phyloP scores from a whole-genome alignment of 2,329 filamentous ascomycete species.

The Cadophora sp. region DNA sequence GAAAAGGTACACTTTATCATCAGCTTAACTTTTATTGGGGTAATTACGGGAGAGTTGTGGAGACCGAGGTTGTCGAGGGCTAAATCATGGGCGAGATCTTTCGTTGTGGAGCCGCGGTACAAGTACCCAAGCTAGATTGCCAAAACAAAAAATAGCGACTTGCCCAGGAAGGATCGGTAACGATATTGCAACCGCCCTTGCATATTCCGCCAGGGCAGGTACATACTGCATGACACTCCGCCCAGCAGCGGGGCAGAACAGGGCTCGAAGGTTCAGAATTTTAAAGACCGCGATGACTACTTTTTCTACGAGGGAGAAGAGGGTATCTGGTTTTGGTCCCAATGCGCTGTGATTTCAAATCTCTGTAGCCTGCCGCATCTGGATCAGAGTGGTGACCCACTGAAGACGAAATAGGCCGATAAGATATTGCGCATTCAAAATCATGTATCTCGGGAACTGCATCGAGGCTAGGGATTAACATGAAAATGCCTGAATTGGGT shows the following conservation, averaged over 20 bases:
- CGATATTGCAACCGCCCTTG: conserved; percentile 1
- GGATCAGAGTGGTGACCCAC: background rate
- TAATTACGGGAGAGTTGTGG: no score
- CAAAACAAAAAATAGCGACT: background rate
- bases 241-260: background rate
- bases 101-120: background rate
- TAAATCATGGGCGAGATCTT: background rate
- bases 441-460: background rate
- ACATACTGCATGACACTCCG: background rate
- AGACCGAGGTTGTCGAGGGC: background rate
- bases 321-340: background rate
- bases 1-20: background rate
- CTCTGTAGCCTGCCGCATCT: background rate
- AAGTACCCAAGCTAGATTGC: background rate
- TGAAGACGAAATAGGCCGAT: background rate
- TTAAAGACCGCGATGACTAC: background rate
- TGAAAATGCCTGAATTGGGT: background rate
- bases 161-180: background rate
- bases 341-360: background rate
- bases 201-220: background rate
- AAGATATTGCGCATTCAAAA: background rate
- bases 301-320: background rate
- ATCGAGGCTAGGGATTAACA: background rate
- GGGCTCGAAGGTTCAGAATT: background rate
- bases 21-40: background rate